A percentile compares a stretch with the other conserved stretches of the same genome.
phyloP scores from a whole-genome alignment of 495 filamentous ascomycete species.

The Podospora fimiseda region DNA sequence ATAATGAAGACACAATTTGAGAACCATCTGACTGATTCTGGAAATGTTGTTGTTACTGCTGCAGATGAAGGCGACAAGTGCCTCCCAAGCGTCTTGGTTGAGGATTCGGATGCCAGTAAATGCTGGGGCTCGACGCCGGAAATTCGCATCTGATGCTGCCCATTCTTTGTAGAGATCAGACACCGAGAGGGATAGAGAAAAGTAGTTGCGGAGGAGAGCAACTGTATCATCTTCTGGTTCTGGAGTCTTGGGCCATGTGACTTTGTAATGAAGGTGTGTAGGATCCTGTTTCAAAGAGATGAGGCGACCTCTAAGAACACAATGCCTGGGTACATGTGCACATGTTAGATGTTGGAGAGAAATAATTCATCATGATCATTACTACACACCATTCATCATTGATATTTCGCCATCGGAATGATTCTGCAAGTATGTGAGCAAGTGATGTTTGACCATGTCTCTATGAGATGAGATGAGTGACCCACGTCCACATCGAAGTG shows the following conservation, averaged over 20 bases:
- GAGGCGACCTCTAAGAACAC: conserved; percentile 77
- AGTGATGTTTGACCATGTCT: neutral
- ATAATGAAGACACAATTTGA: conserved; percentile 83
- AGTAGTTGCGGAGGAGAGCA: conserved; percentile 66
- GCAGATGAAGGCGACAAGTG: conserved; percentile 90
- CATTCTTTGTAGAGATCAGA: conserved; percentile 76
- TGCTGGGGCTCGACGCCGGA: conserved; percentile 75
- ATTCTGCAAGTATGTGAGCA: conserved; percentile 37
- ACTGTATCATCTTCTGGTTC: conserved; percentile 54
- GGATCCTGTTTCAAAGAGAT: conserved; percentile 79
- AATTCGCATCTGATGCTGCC: conserved; percentile 80
- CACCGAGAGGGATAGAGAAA: conserved; percentile 72
- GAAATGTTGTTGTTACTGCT: conserved; percentile 98
- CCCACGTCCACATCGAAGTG: conserved; percentile 69
- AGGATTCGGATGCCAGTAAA: conserved; percentile 94
- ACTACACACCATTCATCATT: conserved; percentile 68
- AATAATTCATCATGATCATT: too few relatives aligned
- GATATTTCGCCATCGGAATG: conserved; percentile 86
- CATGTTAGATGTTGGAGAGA: conserved; percentile 22
- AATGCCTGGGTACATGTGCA: conserved; percentile 57
- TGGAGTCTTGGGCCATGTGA: conserved; percentile 46
- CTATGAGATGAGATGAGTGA: neutral
- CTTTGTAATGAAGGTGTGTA: conserved; percentile 71
- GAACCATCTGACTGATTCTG: conserved; percentile 92
- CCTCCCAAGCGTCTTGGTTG: conserved; percentile 93